Base-by-base conservation (phyloP, 2,329 filamentous ascomycete genomes). In the Capronia epimyces region DNA sequence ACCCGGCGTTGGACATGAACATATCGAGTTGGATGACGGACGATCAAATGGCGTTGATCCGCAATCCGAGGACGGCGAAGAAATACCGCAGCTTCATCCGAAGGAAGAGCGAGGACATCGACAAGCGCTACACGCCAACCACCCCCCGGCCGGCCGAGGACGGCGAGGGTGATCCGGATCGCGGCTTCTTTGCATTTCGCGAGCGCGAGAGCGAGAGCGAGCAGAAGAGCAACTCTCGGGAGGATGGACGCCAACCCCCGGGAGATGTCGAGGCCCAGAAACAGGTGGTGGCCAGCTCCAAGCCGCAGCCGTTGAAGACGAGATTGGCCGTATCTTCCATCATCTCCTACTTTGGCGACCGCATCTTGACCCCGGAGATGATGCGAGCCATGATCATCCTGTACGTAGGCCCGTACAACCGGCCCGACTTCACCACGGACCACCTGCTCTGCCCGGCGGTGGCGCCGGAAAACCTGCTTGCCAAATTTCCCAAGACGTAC, bases 21-120 rank as follows among this genome's bases (percentile, higher is more conserved):
- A 97, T 97, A 59, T 89, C 89, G 31, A 96, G 90, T 67, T 98
- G 93, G 93, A 97, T 98, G 90, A 90, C 88, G 0, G 91, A 97
- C 62, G 91, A 97, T 67, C 90, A 98, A 66, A 95, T 97, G 88
- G 82, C 88, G 0, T 72, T 98, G 54, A 95, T 98, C 57, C 84
- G 89, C 58, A 90, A 95, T 57, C 59, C 59, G 8, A 39, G 56
- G 21, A 82, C 89, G 9, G 80, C 82, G 51, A 83, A 83, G 65
- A 80, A 89, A 20, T 58, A 62, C 36, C 78, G 79, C 50, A 79
- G 81, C 21, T 86, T 97, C 49, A 74, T 96, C 9, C 79, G 84
- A 29, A 80, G 87, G 51, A 97, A 98, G 72, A 89, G 83, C 57
- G 86, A 88, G 71, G 87, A 96, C 64, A 61, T 63, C 31, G 58